Conservation (phyloP, 2,329 filamentous ascomycete genomes). For the Talaromyces sp. region DNA sequence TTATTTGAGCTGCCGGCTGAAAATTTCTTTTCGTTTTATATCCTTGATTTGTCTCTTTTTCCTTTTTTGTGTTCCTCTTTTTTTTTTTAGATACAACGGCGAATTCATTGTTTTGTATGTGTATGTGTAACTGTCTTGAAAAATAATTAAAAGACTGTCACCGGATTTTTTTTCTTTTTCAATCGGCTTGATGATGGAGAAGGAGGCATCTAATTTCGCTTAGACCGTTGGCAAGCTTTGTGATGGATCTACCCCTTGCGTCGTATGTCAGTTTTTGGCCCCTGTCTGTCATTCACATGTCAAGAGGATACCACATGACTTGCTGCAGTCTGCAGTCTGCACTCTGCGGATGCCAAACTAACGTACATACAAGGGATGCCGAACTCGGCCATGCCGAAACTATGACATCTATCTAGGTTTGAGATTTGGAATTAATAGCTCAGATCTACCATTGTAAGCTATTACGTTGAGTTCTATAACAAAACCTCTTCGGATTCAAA, state of each 20-base stretch:
- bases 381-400: too few relatives aligned
- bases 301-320: background rate
- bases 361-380: too few relatives aligned
- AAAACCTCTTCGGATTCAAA: too few relatives aligned
- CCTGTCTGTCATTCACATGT: background rate
- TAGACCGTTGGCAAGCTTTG: background rate
- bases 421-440: too few relatives aligned
- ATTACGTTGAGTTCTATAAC: too few relatives aligned
- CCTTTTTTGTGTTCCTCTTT: background rate
- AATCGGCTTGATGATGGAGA: background rate
- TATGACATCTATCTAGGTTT: too few relatives aligned
- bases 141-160: background rate
- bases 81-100: constrained; percentile 10
- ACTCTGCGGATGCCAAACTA: too few relatives aligned
- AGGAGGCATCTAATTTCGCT: background rate
- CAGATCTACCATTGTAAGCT: too few relatives aligned
- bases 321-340: background rate
- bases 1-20: constrained; percentile 5
- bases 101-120: background rate
- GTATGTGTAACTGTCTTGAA: background rate
- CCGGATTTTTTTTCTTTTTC: background rate
- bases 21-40: constrained; percentile 11
- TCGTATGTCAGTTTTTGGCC: background rate
- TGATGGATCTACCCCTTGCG: background rate
- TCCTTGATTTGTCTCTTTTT: constrained; percentile 13